These are phyloP conservation scores for Starmera amethionina DNA, from an alignment of 805 yeast genomes.

Conservation along the genomic window DNA sequence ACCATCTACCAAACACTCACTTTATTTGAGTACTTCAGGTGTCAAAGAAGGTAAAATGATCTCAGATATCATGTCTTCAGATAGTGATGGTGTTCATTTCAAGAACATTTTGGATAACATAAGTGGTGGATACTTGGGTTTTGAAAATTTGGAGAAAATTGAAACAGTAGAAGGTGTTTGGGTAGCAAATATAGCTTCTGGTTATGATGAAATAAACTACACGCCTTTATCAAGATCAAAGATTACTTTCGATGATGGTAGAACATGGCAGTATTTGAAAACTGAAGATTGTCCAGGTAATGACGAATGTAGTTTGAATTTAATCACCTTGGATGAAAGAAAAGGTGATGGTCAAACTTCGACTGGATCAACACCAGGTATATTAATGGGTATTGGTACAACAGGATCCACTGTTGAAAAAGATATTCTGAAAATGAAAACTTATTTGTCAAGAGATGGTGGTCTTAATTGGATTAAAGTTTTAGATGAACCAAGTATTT, in stretches of 20 bases:
- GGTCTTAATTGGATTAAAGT: conserved; percentile 64
- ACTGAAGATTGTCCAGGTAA: conserved; percentile 19
- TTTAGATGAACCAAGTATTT: conserved; percentile 40
- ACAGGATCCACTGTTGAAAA: conserved; percentile 17
- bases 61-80: conserved; percentile 24
- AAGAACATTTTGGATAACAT: conserved; percentile 30
- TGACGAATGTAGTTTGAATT: conserved; percentile 23
- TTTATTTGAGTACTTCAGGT: conserved; percentile 27
- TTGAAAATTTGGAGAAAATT: conserved; percentile 27
- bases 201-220: conserved; percentile 9
- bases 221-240: conserved; percentile 19
- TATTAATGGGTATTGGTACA: conserved; percentile 32
- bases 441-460: conserved; percentile 69
- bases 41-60: conserved; percentile 11
- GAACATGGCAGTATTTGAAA: conserved; percentile 23
- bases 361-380: conserved; percentile 33
- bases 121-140: conserved; percentile 20
- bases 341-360: conserved; percentile 18
- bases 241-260: conserved; percentile 31
- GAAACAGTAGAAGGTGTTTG: conserved; percentile 59
- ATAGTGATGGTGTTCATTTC: conserved; percentile 44
- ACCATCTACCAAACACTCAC: conserved; percentile 28
- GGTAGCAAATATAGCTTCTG: conserved; percentile 32
- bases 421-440: conserved; percentile 20
- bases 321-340: conserved; percentile 24